Evolutionary conservation across 352 stramenopile species (phyloP), one percentile per base, ranked within the genome.

Genomic region (Pythium biforme): DNA sequence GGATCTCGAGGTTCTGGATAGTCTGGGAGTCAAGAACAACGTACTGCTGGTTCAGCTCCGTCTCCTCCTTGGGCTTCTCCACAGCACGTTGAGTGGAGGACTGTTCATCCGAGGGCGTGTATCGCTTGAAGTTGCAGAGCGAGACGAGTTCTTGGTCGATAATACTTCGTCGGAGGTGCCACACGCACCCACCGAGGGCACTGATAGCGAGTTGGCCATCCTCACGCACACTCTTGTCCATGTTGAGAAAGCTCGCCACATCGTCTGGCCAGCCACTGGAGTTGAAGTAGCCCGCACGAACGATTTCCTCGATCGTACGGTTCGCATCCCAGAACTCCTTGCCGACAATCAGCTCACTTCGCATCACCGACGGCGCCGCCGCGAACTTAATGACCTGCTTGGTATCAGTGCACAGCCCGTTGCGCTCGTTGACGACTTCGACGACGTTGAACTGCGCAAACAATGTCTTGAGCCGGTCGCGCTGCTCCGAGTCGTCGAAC

Each of bases 21-120:
- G 97, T 99, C 33, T 97, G 96, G 14, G 94, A 97, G 68, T 99
- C 97, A 25, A 99, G 60, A 17, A 98, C 86, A 69, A 99, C 86
- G 62, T 92, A 95, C 26, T 92, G 83, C 59, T 95, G 86, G 19
- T 79, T 83, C 25, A 95, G 55, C 27, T 91, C 85, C 1, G 68
- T 64, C 39, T 80, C 61, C 65, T 31, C 7, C 23, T 17, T 52
- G 10, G 52, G 56, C 31, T 75, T 55, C 26, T 47, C 67, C 0
- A n/a, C n/a, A n/a, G 59, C 39, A 14, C 41, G 17, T 10, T 50
- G 26, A 3, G 20, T 25, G 29, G 26, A 15, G 31, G 59, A 74
- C 51, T 85, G 71, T 39, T 90, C 82, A 52, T 95, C 86, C 2
- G 86, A 88, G 29, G 86, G 86, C n/a, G 74, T 86, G 70, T 95